These are phyloP conservation scores for Phytophthora citricola DNA, from an alignment of 352 stramenopile genomes.

Conservation along the genomic window DNA sequence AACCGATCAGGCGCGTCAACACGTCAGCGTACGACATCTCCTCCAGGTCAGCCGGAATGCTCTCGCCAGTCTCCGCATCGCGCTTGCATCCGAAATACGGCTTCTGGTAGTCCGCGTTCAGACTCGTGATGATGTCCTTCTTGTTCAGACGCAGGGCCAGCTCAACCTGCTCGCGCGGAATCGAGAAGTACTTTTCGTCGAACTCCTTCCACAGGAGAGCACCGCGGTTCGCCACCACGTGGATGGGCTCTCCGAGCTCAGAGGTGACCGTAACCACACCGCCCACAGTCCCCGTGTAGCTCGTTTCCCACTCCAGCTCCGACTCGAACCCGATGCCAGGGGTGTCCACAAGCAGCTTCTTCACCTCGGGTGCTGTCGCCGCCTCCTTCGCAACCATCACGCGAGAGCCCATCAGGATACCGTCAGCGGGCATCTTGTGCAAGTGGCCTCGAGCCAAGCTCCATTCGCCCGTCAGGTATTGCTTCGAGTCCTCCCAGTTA, in stretches of 20 bases:
- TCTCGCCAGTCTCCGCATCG: constrained; percentile 44
- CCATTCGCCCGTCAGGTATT: constrained; percentile 89
- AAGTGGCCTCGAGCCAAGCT: constrained; percentile 57
- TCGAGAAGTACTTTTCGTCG: constrained; percentile 87
- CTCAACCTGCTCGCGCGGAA: constrained; percentile 74
- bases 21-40: constrained; percentile 90
- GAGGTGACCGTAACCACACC: constrained; percentile 86
- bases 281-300: constrained; percentile 70
- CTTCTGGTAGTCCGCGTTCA: constrained; percentile 92
- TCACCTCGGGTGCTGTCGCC: constrained; percentile 81
- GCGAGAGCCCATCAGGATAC: constrained; percentile 83
- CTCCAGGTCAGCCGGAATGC: constrained; percentile 61
- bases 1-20: constrained; percentile 70
- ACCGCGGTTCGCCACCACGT: constrained; percentile 86
- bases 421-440: constrained; percentile 82
- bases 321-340: constrained; percentile 60
- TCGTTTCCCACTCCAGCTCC: constrained; percentile 81
- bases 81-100: constrained; percentile 84
- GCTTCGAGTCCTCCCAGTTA: constrained; percentile 81
- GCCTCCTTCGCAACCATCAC: constrained; percentile 91
- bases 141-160: constrained; percentile 75
- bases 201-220: constrained; percentile 84
- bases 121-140: constrained; percentile 70
- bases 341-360: constrained; percentile 84
- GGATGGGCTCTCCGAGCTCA: constrained; percentile 86